These are phyloP conservation scores for Eimeria maxima DNA, from an alignment of 169 alveolate species.

Conservation along the genomic window DNA sequence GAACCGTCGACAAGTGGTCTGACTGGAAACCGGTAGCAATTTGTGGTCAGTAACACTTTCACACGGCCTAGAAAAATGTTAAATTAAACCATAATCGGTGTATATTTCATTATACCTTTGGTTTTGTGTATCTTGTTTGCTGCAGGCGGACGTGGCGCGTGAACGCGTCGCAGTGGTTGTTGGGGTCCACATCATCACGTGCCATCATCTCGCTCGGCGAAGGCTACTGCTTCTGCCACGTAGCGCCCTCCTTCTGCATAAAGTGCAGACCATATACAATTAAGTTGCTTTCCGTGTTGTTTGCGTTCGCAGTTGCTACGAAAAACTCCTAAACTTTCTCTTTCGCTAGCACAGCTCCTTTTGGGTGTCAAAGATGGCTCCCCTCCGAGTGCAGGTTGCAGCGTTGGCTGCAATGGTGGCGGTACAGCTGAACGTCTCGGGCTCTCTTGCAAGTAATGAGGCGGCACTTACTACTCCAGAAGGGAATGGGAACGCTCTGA, in stretches of 20 bases:
- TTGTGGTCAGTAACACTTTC: background rate
- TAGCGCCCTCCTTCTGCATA: background rate
- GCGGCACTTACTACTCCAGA: background rate
- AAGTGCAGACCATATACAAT: background rate
- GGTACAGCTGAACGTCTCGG: conserved; percentile 4
- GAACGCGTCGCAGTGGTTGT: conserved; percentile 44
- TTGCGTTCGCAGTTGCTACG: background rate
- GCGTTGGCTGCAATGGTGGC: conserved; percentile 53
- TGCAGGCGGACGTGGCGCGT: background rate
- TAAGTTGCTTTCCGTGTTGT: background rate
- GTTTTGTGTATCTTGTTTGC: background rate
- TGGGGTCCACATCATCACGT: background rate
- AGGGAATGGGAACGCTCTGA: background rate
- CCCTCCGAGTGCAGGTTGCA: conserved; percentile 53
- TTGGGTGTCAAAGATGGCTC: conserved; percentile 21
- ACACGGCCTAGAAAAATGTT: background rate
- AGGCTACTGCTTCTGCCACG: conserved; percentile 2
- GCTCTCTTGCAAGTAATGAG: background rate
- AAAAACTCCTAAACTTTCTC: background rate
- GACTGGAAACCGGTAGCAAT: background rate
- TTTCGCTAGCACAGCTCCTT: background rate
- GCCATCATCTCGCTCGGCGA: background rate
- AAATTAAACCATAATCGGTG: background rate
- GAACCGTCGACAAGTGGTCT: conserved; percentile 3
- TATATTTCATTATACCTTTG: background rate